Conservation (phyloP, 441 rosid species). For the Gossypium davidsonii region DNA sequence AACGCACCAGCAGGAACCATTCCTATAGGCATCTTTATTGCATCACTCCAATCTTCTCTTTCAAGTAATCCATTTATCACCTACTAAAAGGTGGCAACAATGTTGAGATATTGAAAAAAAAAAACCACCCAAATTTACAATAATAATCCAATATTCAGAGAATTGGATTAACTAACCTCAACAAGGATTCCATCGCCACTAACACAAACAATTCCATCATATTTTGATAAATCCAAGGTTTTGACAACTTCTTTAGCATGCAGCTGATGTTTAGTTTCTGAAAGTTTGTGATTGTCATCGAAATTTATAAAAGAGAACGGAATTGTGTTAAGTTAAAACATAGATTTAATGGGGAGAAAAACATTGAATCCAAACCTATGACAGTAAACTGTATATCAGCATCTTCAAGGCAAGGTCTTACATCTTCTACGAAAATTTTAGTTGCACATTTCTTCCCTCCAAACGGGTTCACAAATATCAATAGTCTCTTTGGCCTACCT, state of each 20-base stretch:
- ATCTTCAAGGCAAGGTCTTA: slow-evolving; percentile 74
- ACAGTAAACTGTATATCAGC: slow-evolving; percentile 52
- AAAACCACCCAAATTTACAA: not conserved
- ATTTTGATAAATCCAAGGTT: slow-evolving; percentile 49
- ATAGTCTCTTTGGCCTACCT: slow-evolving; percentile 76
- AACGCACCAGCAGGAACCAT: slow-evolving; percentile 77
- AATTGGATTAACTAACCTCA: slow-evolving; percentile 47
- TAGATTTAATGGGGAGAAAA: not conserved
- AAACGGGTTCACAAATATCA: slow-evolving; percentile 71
- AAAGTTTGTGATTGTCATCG: not conserved
- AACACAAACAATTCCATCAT: slow-evolving; percentile 87
- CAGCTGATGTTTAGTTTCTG: slow-evolving; percentile 69
- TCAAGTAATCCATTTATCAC: slow-evolving; percentile 88
- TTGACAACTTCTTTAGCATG: slow-evolving; percentile 74
- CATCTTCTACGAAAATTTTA: slow-evolving; percentile 52
- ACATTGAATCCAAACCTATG: slow-evolving; percentile 44
- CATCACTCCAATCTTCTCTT: slow-evolving; percentile 74
- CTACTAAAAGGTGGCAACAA: slow-evolving; percentile 47
- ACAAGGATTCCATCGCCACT: slow-evolving; percentile 91
- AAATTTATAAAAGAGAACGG: not conserved
- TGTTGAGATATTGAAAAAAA: slow-evolving; percentile 9
- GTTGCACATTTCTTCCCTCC: slow-evolving; percentile 73
- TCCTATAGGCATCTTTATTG: slow-evolving; percentile 75
- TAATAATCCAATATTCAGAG: not conserved
- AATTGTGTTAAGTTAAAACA: not conserved